phyloP scores from a whole-genome alignment of 148 eudicot genomes.

The Selenicereus undatus region DNA sequence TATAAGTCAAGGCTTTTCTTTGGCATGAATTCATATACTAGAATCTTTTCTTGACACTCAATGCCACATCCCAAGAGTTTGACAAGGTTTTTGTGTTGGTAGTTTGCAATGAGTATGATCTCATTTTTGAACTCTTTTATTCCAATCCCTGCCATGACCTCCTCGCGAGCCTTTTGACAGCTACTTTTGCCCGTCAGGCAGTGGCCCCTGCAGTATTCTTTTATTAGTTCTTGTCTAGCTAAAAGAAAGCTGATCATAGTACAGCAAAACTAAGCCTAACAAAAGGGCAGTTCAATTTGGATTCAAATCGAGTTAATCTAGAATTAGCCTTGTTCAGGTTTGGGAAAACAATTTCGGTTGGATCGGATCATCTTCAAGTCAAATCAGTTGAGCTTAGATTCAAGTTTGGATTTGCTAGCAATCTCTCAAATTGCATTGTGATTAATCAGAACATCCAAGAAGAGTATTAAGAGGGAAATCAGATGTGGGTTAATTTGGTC shows the following conservation, averaged over 20 bases:
- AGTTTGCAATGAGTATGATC: slow-evolving; percentile 16
- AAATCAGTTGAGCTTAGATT: too few species aligned
- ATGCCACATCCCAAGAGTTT: slow-evolving; percentile 19
- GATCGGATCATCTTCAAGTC: too few species aligned
- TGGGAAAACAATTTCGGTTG: too few species aligned
- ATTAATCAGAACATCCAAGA: too few species aligned
- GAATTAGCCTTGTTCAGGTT: too few species aligned
- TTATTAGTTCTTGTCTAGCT: background rate
- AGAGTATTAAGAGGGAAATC: too few species aligned
- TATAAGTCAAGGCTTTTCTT: slow-evolving; percentile 15
- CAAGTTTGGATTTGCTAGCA: too few species aligned
- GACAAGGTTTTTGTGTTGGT: slow-evolving; percentile 28
- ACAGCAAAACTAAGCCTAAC: too few species aligned
- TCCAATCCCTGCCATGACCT: slow-evolving; percentile 25
- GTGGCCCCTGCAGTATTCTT: background rate
- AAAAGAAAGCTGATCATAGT: background rate
- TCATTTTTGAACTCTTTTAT: slow-evolving; percentile 15
- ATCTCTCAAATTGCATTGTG: too few species aligned
- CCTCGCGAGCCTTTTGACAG: slow-evolving; percentile 25
- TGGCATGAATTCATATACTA: slow-evolving; percentile 28
- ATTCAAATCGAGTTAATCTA: background rate
- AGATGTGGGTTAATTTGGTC: too few species aligned
- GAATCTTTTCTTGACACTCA: slow-evolving; percentile 17
- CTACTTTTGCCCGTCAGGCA: slow-evolving; percentile 19
- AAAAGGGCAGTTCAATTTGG: background rate